These are phyloP conservation scores for Paramyrothecium roridum DNA, from an alignment of 2,329 filamentous ascomycete species.

Conservation along the genomic window DNA sequence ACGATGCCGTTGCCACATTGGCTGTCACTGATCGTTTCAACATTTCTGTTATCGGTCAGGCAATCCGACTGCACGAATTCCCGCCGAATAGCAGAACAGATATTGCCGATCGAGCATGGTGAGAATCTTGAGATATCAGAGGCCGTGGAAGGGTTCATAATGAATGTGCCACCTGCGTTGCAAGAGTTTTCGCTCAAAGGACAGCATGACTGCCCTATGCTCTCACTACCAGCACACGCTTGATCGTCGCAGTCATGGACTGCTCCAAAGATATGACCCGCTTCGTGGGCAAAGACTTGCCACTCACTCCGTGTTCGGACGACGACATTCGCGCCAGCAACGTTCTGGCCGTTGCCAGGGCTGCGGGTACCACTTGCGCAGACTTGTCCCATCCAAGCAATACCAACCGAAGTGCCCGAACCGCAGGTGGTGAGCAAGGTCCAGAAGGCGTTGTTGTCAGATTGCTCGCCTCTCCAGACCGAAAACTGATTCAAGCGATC, in stretches of 20 bases:
- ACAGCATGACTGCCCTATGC: slow-evolving; percentile 58
- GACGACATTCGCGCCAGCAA: slow-evolving; percentile 65
- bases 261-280: slow-evolving; percentile 82
- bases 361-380: slow-evolving; percentile 52
- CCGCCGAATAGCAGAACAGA: slow-evolving; percentile 74
- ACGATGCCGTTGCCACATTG: slow-evolving; percentile 91
- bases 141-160: slow-evolving; percentile 86
- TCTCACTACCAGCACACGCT: slow-evolving; percentile 58
- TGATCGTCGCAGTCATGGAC: slow-evolving; percentile 75
- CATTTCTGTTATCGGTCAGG: slow-evolving; percentile 70
- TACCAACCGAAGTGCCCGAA: slow-evolving; percentile 74
- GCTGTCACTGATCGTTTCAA: slow-evolving; percentile 70
- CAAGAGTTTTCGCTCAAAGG: slow-evolving; percentile 64
- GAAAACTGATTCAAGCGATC: slow-evolving; percentile 79
- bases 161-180: slow-evolving; percentile 67
- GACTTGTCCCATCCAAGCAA: slow-evolving; percentile 83
- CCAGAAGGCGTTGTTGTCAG: slow-evolving; percentile 81
- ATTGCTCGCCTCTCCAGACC: slow-evolving; percentile 65
- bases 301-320: slow-evolving; percentile 72
- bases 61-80: slow-evolving; percentile 71
- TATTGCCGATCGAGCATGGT: slow-evolving; percentile 77
- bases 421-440: slow-evolving; percentile 73
- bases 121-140: slow-evolving; percentile 71
- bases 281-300: slow-evolving; percentile 87
- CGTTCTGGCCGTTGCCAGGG: slow-evolving; percentile 37